phyloP scores from a whole-genome alignment of 176 grass and related monocot genomes.

The Alopecurus myosuroides region DNA sequence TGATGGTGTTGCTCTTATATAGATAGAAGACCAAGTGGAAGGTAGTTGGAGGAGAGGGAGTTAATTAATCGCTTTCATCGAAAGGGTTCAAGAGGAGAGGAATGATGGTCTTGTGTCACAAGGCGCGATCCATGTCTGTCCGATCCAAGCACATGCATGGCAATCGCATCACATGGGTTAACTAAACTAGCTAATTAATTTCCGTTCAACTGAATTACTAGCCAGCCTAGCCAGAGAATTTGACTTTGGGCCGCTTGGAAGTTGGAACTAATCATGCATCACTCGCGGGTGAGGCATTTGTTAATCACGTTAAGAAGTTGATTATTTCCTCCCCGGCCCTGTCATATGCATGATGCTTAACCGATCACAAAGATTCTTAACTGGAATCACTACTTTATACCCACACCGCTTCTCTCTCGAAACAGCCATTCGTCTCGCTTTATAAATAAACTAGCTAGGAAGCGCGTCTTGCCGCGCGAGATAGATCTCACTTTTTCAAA shows the following conservation, averaged over 20 bases:
- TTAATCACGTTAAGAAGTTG: not conserved
- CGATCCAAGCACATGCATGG: conserved; percentile 22
- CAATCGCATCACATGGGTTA: not conserved
- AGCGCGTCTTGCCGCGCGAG: no score
- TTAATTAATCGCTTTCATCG: not conserved
- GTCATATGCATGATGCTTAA: not conserved
- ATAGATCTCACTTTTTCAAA: no score
- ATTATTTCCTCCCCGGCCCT: not conserved
- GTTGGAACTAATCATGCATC: not conserved
- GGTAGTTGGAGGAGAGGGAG: not conserved
- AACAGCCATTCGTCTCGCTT: no score
- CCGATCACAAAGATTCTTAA: conserved; percentile 10
- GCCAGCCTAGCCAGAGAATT: not conserved
- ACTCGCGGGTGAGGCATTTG: not conserved
- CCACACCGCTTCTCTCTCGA: no score
- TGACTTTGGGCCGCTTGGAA: conserved; percentile 7
- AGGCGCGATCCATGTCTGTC: conserved; percentile 9
- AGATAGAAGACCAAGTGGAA: not conserved
- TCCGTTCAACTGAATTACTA: not conserved
- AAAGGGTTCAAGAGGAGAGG: not conserved
- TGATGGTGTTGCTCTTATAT: not conserved
- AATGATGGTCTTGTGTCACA: conserved; percentile 24
- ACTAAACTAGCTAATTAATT: not conserved
- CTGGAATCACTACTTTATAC: not conserved
- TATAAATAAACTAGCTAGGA: no score